Evolutionary conservation across 495 filamentous ascomycete species (phyloP).

Genomic region (Arthonia radiata): DNA sequence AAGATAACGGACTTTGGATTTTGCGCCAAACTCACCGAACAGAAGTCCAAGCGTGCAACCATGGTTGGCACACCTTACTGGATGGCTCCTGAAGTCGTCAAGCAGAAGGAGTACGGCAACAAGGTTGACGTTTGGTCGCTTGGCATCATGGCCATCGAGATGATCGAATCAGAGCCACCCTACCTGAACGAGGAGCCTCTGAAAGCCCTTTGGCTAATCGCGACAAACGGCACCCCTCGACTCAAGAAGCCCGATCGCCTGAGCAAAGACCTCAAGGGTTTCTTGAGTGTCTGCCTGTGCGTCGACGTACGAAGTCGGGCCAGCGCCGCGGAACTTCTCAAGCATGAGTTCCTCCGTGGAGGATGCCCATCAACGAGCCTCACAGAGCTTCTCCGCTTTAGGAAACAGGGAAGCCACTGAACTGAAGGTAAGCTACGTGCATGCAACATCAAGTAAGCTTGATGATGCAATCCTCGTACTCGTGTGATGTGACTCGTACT

Average conservation of each 20-base stretch:
- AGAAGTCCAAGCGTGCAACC: conserved; percentile 87
- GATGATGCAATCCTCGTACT: no score
- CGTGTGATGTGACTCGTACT: no score
- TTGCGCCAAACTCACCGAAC: conserved; percentile 93
- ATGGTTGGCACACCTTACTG: conserved; percentile 99
- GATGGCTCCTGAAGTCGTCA: conserved; percentile 99
- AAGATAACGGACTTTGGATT: conserved; percentile 99
- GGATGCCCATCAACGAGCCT: conserved; percentile 61
- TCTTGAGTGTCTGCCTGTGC: conserved; percentile 83
- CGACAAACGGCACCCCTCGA: conserved; percentile 87
- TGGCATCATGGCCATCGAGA: conserved; percentile 98
- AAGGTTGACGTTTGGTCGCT: conserved; percentile 99
- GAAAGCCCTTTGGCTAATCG: conserved; percentile 90
- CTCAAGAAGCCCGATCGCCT: conserved; percentile 95
- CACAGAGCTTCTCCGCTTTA: conserved; percentile 64
- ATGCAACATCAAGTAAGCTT: no score
- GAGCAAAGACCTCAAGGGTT: conserved; percentile 86
- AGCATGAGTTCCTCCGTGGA: conserved; percentile 52
- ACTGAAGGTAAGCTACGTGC: no score
- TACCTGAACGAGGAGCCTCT: conserved; percentile 96
- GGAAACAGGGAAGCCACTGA: conserved; percentile 19
- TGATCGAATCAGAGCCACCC: conserved; percentile 96
- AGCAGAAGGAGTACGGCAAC: conserved; percentile 92
- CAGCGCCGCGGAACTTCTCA: conserved; percentile 64
- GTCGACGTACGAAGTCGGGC: conserved; percentile 90